Evolutionary conservation across 2,329 filamentous ascomycete species (phyloP).

Genomic region (Zasmidium citrigriseum): DNA sequence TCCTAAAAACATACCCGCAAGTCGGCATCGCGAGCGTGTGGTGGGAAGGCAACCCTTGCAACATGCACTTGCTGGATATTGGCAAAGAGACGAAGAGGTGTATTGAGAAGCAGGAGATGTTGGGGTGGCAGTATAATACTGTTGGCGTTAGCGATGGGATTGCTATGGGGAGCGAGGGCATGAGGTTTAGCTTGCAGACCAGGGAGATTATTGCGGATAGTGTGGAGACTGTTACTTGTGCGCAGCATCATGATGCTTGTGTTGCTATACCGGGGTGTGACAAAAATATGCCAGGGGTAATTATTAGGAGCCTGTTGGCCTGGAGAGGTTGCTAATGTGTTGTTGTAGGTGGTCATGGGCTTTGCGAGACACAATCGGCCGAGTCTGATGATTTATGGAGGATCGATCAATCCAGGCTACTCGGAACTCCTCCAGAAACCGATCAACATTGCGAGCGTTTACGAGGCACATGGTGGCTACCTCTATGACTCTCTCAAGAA

Average conservation of each 20-base stretch:
- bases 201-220: constrained; percentile 92
- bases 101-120: constrained; percentile 78
- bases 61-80: constrained; percentile 74
- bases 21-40: constrained; percentile 89
- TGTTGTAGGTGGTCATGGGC: constrained; percentile 67
- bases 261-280: constrained; percentile 93
- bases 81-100: constrained; percentile 84
- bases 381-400: constrained; percentile 93
- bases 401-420: constrained; percentile 86
- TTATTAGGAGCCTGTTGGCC: too few species aligned
- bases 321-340: constrained; percentile 4
- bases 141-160: constrained; percentile 86
- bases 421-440: constrained; percentile 72
- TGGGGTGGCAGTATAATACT: constrained; percentile 94
- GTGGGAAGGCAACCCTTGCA: constrained; percentile 97
- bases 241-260: constrained; percentile 89
- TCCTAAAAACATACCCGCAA: constrained; percentile 88
- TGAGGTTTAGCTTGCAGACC: constrained; percentile 89
- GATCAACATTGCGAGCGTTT: constrained; percentile 87
- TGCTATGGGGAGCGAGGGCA: constrained; percentile 93
- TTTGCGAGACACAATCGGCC: constrained; percentile 89
- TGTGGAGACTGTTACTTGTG: constrained; percentile 90
- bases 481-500: constrained; percentile 73
- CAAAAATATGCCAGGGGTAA: constrained; percentile 97
- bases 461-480: constrained; percentile 83